Percentiles rank a stretch among this genome's conserved stretches.
Evolutionary conservation across 495 filamentous ascomycete species (phyloP).

Genomic region (Glarea lozoyensis): DNA sequence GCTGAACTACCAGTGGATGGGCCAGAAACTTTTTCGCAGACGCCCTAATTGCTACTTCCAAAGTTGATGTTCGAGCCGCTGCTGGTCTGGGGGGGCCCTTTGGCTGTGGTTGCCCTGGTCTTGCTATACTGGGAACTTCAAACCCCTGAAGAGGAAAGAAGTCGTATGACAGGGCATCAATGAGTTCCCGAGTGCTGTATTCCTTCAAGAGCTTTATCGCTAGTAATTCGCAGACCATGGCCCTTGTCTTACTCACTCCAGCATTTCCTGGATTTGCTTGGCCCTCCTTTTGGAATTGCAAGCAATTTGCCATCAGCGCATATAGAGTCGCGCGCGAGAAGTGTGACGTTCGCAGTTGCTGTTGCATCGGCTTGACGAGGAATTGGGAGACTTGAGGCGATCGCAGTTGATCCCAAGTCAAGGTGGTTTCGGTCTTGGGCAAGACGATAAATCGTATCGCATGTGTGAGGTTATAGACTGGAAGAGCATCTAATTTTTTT

Average conservation of each 20-base stretch:
- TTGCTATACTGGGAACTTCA: conserved; percentile 25
- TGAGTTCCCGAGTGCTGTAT: conserved; percentile 76
- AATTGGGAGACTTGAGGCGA: conserved; percentile 95
- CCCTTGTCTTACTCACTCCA: conserved; percentile 71
- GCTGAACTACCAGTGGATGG: conserved; percentile 82
- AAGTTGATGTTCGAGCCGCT: conserved; percentile 71
- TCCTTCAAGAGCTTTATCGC: conserved; percentile 85
- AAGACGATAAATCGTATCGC: conserved; percentile 74
- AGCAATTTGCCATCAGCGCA: conserved; percentile 82
- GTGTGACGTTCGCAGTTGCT: conserved; percentile 68
- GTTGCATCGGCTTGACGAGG: conserved; percentile 81
- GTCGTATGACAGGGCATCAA: conserved; percentile 89
- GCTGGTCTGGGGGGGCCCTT: conserved; percentile 20
- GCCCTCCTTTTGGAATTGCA: conserved; percentile 85
- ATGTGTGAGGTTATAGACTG: conserved; percentile 85
- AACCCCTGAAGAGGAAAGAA: conserved; percentile 74
- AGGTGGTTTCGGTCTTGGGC: conserved; percentile 76
- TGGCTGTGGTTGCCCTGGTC: conserved; percentile 19
- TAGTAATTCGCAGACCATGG: conserved; percentile 83
- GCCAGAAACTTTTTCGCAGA: conserved; percentile 83
- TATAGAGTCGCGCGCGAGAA: conserved; percentile 82
- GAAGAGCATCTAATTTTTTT: conserved; percentile 51
- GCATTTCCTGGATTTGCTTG: conserved; percentile 72
- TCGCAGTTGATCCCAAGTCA: conserved; percentile 92
- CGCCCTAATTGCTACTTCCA: conserved; percentile 86